These are phyloP conservation scores for Helminthosporium solani DNA, from an alignment of 2,329 filamentous ascomycete genomes.

Conservation along the genomic window DNA sequence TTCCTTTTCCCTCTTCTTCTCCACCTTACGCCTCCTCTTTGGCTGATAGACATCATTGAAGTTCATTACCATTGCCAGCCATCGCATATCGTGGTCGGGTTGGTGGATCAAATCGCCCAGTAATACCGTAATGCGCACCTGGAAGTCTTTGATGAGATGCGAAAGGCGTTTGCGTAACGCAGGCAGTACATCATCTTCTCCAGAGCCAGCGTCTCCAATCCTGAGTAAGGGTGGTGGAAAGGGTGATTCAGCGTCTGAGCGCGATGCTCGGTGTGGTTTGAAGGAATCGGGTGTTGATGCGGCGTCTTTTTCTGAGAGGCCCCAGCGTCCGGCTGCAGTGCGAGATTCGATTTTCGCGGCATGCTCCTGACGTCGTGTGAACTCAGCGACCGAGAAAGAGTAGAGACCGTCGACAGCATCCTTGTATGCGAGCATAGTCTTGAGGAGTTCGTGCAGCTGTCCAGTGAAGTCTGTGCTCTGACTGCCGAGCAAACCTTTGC, in stretches of 20 bases:
- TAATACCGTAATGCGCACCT: slow-evolving; percentile 72
- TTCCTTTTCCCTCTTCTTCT: slow-evolving; percentile 31
- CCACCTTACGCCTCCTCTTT: slow-evolving; percentile 60
- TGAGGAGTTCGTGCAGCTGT: slow-evolving; percentile 88
- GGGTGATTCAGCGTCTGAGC: slow-evolving; percentile 44
- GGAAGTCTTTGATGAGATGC: slow-evolving; percentile 74
- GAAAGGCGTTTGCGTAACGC: slow-evolving; percentile 72
- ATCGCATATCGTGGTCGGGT: slow-evolving; percentile 91
- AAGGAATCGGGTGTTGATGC: slow-evolving; percentile 24
- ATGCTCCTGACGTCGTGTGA: slow-evolving; percentile 84
- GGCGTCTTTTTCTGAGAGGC: slow-evolving; percentile 56
- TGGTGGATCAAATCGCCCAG: slow-evolving; percentile 91
- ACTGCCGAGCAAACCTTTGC: slow-evolving; percentile 89
- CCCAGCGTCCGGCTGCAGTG: slow-evolving; percentile 65
- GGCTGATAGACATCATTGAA: slow-evolving; percentile 97
- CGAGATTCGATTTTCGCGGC: slow-evolving; percentile 69
- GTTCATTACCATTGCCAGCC: slow-evolving; percentile 96
- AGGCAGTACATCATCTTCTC: slow-evolving; percentile 67
- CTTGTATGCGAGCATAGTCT: slow-evolving; percentile 90
- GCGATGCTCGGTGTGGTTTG: slow-evolving; percentile 21
- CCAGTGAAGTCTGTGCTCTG: slow-evolving; percentile 72
- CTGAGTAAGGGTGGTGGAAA: slow-evolving; percentile 44
- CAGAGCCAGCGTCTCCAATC: slow-evolving; percentile 36
- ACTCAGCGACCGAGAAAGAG: slow-evolving; percentile 91
- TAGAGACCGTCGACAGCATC: slow-evolving; percentile 93